phyloP scores from a whole-genome alignment of 495 filamentous ascomycete species.

The Lindgomyces ingoldianus region DNA sequence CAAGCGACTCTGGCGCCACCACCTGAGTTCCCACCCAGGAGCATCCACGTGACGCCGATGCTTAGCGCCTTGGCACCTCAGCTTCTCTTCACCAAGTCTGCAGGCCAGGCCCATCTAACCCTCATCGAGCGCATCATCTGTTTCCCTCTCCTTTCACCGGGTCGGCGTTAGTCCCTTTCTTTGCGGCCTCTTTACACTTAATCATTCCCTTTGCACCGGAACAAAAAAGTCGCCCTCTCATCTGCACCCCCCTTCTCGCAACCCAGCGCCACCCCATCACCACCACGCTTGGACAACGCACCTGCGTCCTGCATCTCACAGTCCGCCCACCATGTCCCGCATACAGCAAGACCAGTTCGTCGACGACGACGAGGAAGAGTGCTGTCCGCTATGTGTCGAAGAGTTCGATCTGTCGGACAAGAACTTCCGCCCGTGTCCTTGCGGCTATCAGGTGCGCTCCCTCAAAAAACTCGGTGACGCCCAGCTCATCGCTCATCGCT shows the following conservation, averaged over 20 bases:
- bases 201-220: conserved; percentile 18
- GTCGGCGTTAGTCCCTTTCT: conserved; percentile 37
- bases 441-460: conserved; percentile 85
- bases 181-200: conserved; percentile 7
- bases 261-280: conserved; percentile 29
- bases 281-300: conserved; percentile 21
- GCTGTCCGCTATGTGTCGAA: conserved; percentile 89
- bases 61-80: conserved; percentile 4
- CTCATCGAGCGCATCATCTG: conserved; percentile 16
- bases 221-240: conserved; percentile 1
- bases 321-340: conserved; percentile 55
- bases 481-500: conserved; percentile 5
- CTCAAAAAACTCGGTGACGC: conserved; percentile 12
- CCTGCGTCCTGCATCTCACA: not conserved
- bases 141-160: conserved; percentile 29
- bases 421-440: conserved; percentile 96
- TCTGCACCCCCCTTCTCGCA: conserved; percentile 5
- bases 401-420: conserved; percentile 96
- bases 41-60: conserved; percentile 9
- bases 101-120: conserved; percentile 8
- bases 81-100: not conserved
- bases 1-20: not conserved
- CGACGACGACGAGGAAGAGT: conserved; percentile 89
- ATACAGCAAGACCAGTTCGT: conserved; percentile 91
- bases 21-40: conserved; percentile 5